A percentile compares a stretch with the other conserved stretches of the same genome.
These are phyloP conservation scores for Fusarium decemcellulare DNA, from an alignment of 2,329 filamentous ascomycete species.

Conservation along the genomic window DNA sequence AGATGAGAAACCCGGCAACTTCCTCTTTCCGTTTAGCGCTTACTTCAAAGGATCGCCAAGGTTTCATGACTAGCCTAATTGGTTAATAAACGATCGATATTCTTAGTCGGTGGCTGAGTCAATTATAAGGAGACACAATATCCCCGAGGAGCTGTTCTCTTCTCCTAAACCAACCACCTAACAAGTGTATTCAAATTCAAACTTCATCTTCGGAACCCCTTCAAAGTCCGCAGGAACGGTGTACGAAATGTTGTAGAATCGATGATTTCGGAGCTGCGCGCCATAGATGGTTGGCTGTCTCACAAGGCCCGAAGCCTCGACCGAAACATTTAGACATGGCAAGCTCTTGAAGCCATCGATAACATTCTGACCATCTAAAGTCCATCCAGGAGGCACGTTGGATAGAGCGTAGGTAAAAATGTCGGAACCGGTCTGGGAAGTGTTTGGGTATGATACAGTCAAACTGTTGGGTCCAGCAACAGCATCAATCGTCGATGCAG, in stretches of 20 bases:
- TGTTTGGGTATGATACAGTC: conserved; percentile 56
- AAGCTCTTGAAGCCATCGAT: conserved; percentile 52
- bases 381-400: conserved; percentile 57
- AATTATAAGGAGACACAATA: too few species aligned
- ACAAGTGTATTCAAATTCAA: conserved; percentile 52
- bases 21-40: too few species aligned
- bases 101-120: too few species aligned
- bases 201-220: conserved; percentile 54
- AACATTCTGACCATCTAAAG: conserved; percentile 48
- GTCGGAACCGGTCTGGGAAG: conserved; percentile 54
- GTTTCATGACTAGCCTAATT: too few species aligned
- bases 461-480: conserved; percentile 52
- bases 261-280: conserved; percentile 55
- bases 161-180: conserved; percentile 6
- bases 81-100: too few species aligned
- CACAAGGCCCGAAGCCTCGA: conserved; percentile 55
- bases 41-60: too few species aligned
- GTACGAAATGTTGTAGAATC: conserved; percentile 63
- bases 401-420: conserved; percentile 57
- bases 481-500: conserved; percentile 58
- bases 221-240: conserved; percentile 56
- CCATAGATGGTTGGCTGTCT: conserved; percentile 55
- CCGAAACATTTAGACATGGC: conserved; percentile 57
- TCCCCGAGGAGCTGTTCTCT: too few species aligned
- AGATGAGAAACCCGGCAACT: too few species aligned